Evolutionary conservation across 2,329 filamentous ascomycete genomes (phyloP), one percentile per base, ranked within the genome.

Genomic region (Mycocentrospora acerina): DNA sequence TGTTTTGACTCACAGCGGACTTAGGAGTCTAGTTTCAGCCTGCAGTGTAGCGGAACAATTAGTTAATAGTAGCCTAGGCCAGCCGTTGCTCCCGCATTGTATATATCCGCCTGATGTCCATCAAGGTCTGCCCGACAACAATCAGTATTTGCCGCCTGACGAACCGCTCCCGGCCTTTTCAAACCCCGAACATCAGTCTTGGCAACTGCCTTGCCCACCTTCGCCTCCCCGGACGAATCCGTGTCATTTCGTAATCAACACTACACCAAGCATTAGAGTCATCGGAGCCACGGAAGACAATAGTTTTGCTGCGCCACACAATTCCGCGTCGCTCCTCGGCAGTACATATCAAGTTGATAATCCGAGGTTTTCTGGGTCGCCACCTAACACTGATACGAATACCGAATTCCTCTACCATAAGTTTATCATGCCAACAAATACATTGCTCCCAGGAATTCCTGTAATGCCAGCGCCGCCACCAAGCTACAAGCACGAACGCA

Each of bases 231-330:
- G 57, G 35, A 30, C 18, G 29, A 43, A 52, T 53, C 46, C 53
- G 48, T 52, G 59, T 67, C 63, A 66, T 64, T 59, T 6, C 19
- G 5, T 63, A 55, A 57, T 57, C 48, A 48, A 48, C 27, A 35
- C 40, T 43, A 46, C 44, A 34, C 61, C 62, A 25, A 53, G 42
- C 39, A 57, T 66, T 43, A 40, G 48, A 64, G 54, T 66, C 57
- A 66, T 50, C 48, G 57, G 51, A 32, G 46, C 45, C 28, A 42
- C 55, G 42, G 56, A 55, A 42, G 56, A 28, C 42, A 34, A 56
- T 29, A 40, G 48, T 26, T 57, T 55, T 57, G 46, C 61, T 65
- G 55, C 48, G 61, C 61, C 63, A 59, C 62, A 62, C 32, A 38
- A 47, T n/a, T 56, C 57, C 53, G 55, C 51, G 55, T 51, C 50